Base-by-base conservation (phyloP, 371 early-diverging fungal genomes). In the Zopfochytrium polystomum region DNA sequence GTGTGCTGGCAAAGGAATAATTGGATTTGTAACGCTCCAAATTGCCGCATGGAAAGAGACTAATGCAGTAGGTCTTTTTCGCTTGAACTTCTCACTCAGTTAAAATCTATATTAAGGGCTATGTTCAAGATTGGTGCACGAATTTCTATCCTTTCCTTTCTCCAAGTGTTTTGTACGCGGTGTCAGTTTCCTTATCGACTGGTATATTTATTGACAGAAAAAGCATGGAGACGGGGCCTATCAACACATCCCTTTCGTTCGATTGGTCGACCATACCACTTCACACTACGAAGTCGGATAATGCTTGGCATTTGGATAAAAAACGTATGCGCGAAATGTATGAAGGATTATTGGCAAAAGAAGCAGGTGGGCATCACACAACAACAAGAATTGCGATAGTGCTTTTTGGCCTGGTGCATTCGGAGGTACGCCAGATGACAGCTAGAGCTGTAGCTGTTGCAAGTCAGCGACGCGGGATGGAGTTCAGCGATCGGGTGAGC, bases 71-170 rank as follows among this genome's bases (percentile, higher is more conserved):
- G 50, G 18, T 20, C 20, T 35, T 44, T 30, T 49, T 11, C 38
- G 48, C 48, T 66, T 4, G 9, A 4, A 44, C 15, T 18, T 56
- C 33, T 7, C 13, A 15, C 7, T 45, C 18, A 5, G 18, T 45
- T 25, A 27, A 11, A 25, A 33, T 26, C 29, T 22, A 13, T 26
- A 7, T 31, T 7, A 20, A 56, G 56, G 49, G 58, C 34, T 46
- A 35, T 47, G 3, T 25, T 5, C 47, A 35, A 3, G 4, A 32
- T 18, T 58, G 67, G 67, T 57, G 26, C 25, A 62, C 57, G 15
- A 55, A 66, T 33, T 52, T 66, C n/a, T 66, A 57, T 32, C 58
- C 62, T 20, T 66, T 61, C 42, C 44, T 62, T 18, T 58, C 59
- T 1, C 62, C 67, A 1, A 62, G 18, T 22, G 7, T 66, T 22